Percentiles rank a stretch among this genome's conserved stretches.
These are phyloP conservation scores for Calonectria hongkongensis DNA, from an alignment of 2,329 filamentous ascomycete genomes.

Conservation along the genomic window DNA sequence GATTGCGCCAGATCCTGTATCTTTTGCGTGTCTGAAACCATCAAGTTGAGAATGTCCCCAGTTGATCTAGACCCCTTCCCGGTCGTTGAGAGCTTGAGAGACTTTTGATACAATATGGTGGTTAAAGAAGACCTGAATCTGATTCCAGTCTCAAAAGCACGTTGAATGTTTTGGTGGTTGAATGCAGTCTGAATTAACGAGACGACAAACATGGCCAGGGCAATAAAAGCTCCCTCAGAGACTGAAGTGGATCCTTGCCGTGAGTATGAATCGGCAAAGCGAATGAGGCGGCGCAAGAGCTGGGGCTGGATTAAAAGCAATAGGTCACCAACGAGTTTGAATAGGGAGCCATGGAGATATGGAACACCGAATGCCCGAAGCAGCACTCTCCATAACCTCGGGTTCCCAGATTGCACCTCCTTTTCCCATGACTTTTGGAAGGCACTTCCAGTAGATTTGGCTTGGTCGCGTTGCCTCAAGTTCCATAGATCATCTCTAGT, in stretches of 20 bases:
- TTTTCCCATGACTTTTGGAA: conserved; percentile 13
- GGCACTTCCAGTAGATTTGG: background rate
- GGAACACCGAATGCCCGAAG: conserved; percentile 13
- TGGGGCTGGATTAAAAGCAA: conserved; percentile 8
- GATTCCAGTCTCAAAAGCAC: conserved; percentile 11
- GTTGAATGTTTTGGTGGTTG: conserved; percentile 25
- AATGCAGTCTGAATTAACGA: conserved; percentile 14
- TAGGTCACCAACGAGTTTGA: conserved; percentile 17
- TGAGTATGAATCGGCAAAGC: conserved; percentile 14
- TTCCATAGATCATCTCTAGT: conserved; percentile 23
- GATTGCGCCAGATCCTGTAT: conserved; percentile 16
- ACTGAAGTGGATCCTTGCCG: background rate
- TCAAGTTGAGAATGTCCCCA: conserved; percentile 23
- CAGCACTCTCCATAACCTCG: conserved; percentile 11
- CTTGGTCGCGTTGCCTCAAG: background rate
- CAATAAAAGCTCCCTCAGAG: conserved; percentile 13
- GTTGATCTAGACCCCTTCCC: conserved; percentile 14
- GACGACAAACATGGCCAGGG: conserved; percentile 25
- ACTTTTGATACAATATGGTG: conserved; percentile 14
- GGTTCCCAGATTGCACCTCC: background rate
- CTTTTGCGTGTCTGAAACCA: conserved; percentile 10
- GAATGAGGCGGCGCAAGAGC: conserved; percentile 17
- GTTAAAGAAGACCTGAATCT: conserved; percentile 14
- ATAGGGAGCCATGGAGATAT: conserved; percentile 12
- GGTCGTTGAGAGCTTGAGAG: conserved; percentile 13